phyloP scores from a whole-genome alignment of 352 stramenopile genomes.

The Peronosclerospora sorghi region DNA sequence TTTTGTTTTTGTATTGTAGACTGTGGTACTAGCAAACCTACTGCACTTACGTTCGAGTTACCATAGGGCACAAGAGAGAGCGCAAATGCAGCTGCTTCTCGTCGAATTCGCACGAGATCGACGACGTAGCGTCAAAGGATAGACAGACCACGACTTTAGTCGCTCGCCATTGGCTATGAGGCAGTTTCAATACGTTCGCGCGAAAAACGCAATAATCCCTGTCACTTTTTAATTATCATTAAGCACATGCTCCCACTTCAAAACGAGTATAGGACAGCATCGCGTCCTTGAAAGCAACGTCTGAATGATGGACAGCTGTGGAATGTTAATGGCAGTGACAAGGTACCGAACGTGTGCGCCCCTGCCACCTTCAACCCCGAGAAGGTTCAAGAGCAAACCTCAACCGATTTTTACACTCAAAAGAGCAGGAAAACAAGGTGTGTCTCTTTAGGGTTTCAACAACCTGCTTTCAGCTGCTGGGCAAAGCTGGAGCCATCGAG shows the following conservation, averaged over 20 bases:
- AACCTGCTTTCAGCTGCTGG: slow-evolving; percentile 4
- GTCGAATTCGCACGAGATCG: no score
- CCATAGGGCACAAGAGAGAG: no score
- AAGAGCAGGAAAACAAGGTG: slow-evolving; percentile 9
- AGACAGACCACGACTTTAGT: no score
- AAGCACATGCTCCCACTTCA: slow-evolving; percentile 9
- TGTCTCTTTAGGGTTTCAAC: background rate
- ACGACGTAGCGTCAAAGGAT: no score
- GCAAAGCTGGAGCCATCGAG: slow-evolving; percentile 32
- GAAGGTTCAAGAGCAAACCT: slow-evolving; percentile 17
- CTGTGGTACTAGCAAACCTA: no score
- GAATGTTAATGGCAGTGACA: slow-evolving; percentile 7
- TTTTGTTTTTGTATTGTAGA: no score
- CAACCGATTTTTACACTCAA: slow-evolving; percentile 11
- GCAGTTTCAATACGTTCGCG: no score
- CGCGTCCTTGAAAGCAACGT: background rate
- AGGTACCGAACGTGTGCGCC: slow-evolving; percentile 11
- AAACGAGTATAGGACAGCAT: slow-evolving; percentile 2
- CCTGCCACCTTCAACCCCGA: slow-evolving; percentile 16
- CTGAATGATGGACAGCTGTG: slow-evolving; percentile 1
- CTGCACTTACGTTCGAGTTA: no score
- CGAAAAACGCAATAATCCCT: no score
- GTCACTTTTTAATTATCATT: no score
- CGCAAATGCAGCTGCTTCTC: no score
- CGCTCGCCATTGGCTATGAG: no score